These are phyloP conservation scores for Takashimella koratensis DNA, from an alignment of 1,284 basidiomycete species.

Conservation along the genomic window DNA sequence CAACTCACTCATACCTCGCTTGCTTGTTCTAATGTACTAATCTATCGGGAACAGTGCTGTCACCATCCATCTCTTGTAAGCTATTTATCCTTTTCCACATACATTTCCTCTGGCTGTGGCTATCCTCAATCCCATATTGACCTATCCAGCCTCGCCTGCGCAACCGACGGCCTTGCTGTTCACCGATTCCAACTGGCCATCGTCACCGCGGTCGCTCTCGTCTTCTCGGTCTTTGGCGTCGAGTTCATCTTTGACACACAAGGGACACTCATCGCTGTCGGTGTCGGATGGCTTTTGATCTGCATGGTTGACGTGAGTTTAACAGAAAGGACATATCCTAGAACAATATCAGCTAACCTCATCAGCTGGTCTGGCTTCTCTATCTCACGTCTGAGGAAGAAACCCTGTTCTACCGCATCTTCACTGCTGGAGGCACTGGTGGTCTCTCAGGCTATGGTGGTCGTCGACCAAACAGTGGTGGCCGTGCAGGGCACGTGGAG, in stretches of 20 bases:
- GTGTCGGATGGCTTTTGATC: conserved; percentile 90
- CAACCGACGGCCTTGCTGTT: conserved; percentile 35
- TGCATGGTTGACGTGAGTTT: conserved; percentile 65
- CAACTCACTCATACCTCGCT: conserved; percentile 52
- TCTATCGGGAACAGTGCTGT: conserved; percentile 19
- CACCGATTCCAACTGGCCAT: conserved; percentile 67
- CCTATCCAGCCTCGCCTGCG: conserved; percentile 36
- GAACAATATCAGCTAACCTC: neutral
- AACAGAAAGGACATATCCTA: neutral
- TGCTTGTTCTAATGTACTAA: conserved; percentile 21
- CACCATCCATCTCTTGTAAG: conserved; percentile 45
- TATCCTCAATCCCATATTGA: too few relatives aligned
- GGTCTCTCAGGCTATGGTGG: conserved; percentile 72
- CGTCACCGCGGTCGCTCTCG: conserved; percentile 79
- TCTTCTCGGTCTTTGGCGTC: conserved; percentile 60
- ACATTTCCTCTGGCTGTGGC: too few relatives aligned
- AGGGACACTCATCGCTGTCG: conserved; percentile 66
- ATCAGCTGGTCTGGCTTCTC: conserved; percentile 87
- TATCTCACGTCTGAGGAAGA: conserved; percentile 96
- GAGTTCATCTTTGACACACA: conserved; percentile 1
- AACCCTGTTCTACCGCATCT: conserved; percentile 72
- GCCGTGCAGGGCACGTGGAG: neutral
- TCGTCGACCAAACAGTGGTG: neutral
- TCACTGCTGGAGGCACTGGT: conserved; percentile 81
- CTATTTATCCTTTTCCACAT: neutral